Percentiles rank a stretch among this genome's conserved stretches.
Evolutionary conservation across 345 rosid species (phyloP).

Genomic region (Hibiscus mutabilis): DNA sequence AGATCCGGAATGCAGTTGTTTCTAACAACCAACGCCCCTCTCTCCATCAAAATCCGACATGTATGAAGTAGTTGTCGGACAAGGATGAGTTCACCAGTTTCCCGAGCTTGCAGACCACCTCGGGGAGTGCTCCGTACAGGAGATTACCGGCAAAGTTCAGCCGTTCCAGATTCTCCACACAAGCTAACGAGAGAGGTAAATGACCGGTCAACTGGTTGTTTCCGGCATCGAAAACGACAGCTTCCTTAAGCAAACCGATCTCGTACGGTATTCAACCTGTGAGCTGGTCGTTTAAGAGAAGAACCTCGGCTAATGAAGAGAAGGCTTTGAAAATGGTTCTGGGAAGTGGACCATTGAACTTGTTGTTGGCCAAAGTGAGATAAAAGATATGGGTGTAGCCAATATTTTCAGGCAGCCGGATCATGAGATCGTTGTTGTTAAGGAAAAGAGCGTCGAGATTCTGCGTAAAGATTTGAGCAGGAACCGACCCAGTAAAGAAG

Average conservation of each 20-base stretch:
- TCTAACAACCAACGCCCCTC: conserved; percentile 54
- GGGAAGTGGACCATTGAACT: conserved; percentile 65
- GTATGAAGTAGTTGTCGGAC: conserved; percentile 57
- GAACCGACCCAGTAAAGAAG: conserved; percentile 59
- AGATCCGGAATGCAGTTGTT: conserved; percentile 72
- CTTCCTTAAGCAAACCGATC: conserved; percentile 51
- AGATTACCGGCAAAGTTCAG: conserved; percentile 63
- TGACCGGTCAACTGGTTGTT: conserved; percentile 61
- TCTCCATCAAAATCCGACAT: conserved; percentile 36
- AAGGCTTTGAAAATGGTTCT: conserved; percentile 47
- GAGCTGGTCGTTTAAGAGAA: conserved; percentile 57
- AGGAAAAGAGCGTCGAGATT: conserved; percentile 60
- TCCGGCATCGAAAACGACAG: conserved; percentile 47
- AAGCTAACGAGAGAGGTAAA: conserved; percentile 34
- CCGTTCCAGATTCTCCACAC: conserved; percentile 58
- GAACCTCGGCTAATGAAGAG: conserved; percentile 45
- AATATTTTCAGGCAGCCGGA: conserved; percentile 42
- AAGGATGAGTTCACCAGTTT: conserved; percentile 52
- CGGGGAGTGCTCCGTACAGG: conserved; percentile 63
- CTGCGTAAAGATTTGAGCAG: conserved; percentile 55
- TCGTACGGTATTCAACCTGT: conserved; percentile 74
- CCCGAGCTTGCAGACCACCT: conserved; percentile 42
- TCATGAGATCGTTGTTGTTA: conserved; percentile 58
- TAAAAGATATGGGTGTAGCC: conserved; percentile 38
- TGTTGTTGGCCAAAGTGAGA: conserved; percentile 78